A percentile compares a stretch with the other conserved stretches of the same genome.
phyloP scores from a whole-genome alignment of 768 basidiomycete genomes.

The Paxillus involutus region DNA sequence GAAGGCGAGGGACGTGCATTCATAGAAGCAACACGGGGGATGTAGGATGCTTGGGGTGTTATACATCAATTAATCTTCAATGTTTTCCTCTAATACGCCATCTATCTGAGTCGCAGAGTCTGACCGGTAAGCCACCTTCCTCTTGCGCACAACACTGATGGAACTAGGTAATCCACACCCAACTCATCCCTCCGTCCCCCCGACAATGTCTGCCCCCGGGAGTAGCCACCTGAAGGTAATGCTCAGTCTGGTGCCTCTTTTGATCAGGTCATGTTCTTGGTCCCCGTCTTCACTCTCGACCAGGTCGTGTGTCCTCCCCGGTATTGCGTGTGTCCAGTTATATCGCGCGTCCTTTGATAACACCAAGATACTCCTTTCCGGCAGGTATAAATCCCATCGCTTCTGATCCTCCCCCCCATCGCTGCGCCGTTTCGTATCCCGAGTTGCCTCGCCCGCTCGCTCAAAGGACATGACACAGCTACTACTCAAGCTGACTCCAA shows the following conservation, averaged over 20 bases:
- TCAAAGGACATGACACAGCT: slow-evolving; percentile 82
- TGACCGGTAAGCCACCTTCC: slow-evolving; percentile 1
- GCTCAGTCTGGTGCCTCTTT: slow-evolving; percentile 64
- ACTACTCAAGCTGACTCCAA: slow-evolving; percentile 81
- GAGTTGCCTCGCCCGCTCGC: slow-evolving; percentile 13
- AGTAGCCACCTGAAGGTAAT: slow-evolving; percentile 88
- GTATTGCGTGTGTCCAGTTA: slow-evolving; percentile 87
- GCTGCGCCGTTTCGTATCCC: slow-evolving; percentile 1
- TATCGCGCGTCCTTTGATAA: slow-evolving; percentile 83
- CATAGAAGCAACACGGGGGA: slow-evolving; percentile 22
- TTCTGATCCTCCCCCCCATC: slow-evolving; percentile 2
- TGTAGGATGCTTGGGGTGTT: slow-evolving; percentile 26
- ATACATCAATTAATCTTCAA: slow-evolving; percentile 28
- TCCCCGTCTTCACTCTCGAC: slow-evolving; percentile 40
- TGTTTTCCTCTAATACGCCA: slow-evolving; percentile 5
- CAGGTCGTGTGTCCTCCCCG: slow-evolving; percentile 55
- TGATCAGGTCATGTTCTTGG: slow-evolving; percentile 37
- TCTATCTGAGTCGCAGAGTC: not conserved
- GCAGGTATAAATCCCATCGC: slow-evolving; percentile 61
- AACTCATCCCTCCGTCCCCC: slow-evolving; percentile 37
- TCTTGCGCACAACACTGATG: slow-evolving; percentile 1
- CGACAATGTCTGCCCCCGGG: slow-evolving; percentile 82
- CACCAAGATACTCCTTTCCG: slow-evolving; percentile 73
- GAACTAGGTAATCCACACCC: slow-evolving; percentile 2
- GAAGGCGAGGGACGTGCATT: slow-evolving; percentile 21